These are phyloP conservation scores for Spirogloea muscicola DNA, from an alignment of 139 green algal genomes.

Conservation along the genomic window DNA sequence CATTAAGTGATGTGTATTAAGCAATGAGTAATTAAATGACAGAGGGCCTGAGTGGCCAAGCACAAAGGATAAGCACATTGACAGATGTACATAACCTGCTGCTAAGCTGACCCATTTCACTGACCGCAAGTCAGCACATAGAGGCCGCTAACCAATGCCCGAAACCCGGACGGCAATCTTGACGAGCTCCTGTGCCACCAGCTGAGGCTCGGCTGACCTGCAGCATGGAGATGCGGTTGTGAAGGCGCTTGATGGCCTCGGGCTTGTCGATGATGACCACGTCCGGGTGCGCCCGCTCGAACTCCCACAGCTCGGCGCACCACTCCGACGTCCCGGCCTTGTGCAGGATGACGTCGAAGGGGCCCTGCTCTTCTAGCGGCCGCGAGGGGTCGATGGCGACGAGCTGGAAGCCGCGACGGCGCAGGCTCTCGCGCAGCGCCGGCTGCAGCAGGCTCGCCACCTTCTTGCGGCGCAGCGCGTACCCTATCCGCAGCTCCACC, in stretches of 20 bases:
- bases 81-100: too few relatives aligned
- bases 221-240: slow-evolving; percentile 41
- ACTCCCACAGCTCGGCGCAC: slow-evolving; percentile 18
- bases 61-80: too few relatives aligned
- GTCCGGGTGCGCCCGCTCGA: slow-evolving; percentile 17
- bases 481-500: slow-evolving; percentile 35
- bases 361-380: slow-evolving; percentile 27
- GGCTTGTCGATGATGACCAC: slow-evolving; percentile 32
- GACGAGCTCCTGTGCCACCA: too few relatives aligned
- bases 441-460: slow-evolving; percentile 19
- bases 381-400: slow-evolving; percentile 4
- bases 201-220: too few relatives aligned
- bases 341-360: slow-evolving; percentile 41
- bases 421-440: neutral
- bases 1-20: too few relatives aligned
- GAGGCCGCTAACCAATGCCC: too few relatives aligned
- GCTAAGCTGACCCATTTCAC: too few relatives aligned
- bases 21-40: too few relatives aligned
- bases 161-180: too few relatives aligned
- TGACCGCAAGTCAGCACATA: too few relatives aligned
- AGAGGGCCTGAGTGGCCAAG: too few relatives aligned
- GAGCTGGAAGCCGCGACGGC: slow-evolving; percentile 10
- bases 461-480: slow-evolving; percentile 22
- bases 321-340: slow-evolving; percentile 14
- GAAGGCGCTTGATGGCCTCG: slow-evolving; percentile 22